These are phyloP conservation scores for Aplosporella prunicola DNA, from an alignment of 2,329 filamentous ascomycete genomes.

Conservation along the genomic window DNA sequence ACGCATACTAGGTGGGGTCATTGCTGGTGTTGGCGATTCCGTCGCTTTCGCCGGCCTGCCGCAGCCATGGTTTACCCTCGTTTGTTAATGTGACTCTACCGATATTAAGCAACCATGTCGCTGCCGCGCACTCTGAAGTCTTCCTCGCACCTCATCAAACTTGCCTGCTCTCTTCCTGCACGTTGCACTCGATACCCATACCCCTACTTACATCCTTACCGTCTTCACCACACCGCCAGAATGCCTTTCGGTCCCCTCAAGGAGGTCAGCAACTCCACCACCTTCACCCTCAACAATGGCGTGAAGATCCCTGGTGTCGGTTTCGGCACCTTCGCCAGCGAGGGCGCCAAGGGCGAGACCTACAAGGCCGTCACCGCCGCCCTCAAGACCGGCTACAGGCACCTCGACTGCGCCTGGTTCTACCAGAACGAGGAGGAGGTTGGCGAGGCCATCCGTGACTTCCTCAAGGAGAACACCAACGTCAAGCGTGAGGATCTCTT, in stretches of 20 bases:
- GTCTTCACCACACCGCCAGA: background rate
- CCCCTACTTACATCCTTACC: background rate
- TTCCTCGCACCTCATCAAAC: constrained; percentile 4
- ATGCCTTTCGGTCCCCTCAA: constrained; percentile 9
- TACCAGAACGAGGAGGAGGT: constrained; percentile 67
- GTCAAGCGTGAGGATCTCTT: constrained; percentile 54
- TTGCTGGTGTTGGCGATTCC: constrained; percentile 2
- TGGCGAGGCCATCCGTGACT: constrained; percentile 53
- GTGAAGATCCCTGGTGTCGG: constrained; percentile 59
- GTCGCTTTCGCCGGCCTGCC: background rate
- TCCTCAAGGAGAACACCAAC: constrained; percentile 44
- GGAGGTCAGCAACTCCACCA: constrained; percentile 25
- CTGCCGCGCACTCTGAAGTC: constrained; percentile 4
- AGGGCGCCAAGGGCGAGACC: constrained; percentile 49
- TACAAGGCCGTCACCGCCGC: constrained; percentile 50
- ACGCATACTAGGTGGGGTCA: constrained; percentile 5
- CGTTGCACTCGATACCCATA: background rate
- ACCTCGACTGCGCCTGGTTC: constrained; percentile 60
- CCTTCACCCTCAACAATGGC: constrained; percentile 47
- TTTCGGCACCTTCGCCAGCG: constrained; percentile 64
- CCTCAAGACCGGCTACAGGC: constrained; percentile 50
- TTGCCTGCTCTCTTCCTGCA: constrained; percentile 1
- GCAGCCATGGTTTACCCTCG: background rate
- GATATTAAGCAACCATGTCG: constrained; percentile 7
- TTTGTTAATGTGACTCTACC: no score